Evolutionary conservation across 2,329 filamentous ascomycete species (phyloP), one percentile per base, ranked within the genome.

Genomic region (Verticillium klebahnii): DNA sequence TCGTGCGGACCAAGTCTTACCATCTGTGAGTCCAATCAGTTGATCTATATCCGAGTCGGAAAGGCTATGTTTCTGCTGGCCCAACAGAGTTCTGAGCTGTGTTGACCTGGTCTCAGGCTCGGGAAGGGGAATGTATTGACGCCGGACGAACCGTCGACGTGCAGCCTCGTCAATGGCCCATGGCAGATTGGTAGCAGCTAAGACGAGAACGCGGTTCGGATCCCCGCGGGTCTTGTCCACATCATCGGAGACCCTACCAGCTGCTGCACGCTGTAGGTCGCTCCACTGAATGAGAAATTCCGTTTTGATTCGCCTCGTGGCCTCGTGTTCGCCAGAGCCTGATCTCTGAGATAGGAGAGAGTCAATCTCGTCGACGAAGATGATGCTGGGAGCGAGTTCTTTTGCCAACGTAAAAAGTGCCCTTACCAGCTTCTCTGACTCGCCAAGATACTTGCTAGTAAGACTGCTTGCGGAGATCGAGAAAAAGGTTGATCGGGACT

Each of bases 121-220:
- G 0, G 95, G 95, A 11, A 99, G 77, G 1, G 95, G 94, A 63
- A 99, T 99, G 73, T 99, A 99, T 75, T 98, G 95, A 63, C 95
- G 85, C 65, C 95, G 83, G 15, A 97, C 94, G 72, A 99, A 99
- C 58, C 95, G 83, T 61, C 95, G 83, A 62, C 95, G 84, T 1
- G 95, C 95, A 29, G 95, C 95, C 74, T 98, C 95, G 69, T 99
- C 95, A 68, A 99, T 98, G 37, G 93, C 93, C 95, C 95, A 99
- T 0, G 95, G 95, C 62, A 98, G 75, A 72, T 99, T 99, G 0
- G 95, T 99, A 23, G 95, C 95, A 1, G 95, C 95, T 39, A 99
- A 84, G 1, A 99, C 95, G 15, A 99, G 82, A 1, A 99, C 95
- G 59, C 94, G 84, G 65, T 89, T 95, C 5, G 93, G 87, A 74